phyloP scores from a whole-genome alignment of 495 filamentous ascomycete genomes.

The Aspergillus kassunensis region DNA sequence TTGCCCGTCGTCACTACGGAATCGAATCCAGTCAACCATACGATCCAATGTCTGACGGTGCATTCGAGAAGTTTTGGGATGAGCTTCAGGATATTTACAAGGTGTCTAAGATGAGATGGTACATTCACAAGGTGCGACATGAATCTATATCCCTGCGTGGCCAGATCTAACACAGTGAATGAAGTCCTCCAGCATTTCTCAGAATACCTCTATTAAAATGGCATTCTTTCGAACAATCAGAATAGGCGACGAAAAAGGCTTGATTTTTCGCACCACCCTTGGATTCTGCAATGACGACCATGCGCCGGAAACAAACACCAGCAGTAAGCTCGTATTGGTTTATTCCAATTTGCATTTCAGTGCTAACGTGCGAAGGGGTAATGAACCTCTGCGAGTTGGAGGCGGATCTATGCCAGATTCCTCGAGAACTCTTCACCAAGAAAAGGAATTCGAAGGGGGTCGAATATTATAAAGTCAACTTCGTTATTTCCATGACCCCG shows the following conservation, averaged over 20 bases:
- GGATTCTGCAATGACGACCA: conserved; percentile 9
- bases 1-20: conserved; percentile 51
- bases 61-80: not conserved
- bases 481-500: conserved; percentile 21
- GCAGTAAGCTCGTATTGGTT: too few relatives aligned
- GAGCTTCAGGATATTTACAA: too few relatives aligned
- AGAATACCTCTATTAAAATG: conserved; percentile 6
- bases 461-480: conserved; percentile 17
- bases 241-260: not conserved
- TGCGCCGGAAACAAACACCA: not conserved
- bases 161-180: conserved; percentile 2
- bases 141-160: not conserved
- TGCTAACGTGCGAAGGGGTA: conserved; percentile 10
- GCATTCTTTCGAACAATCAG: not conserved
- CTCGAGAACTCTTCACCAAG: conserved; percentile 20
- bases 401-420: conserved; percentile 23
- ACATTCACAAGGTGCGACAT: conserved; percentile 32
- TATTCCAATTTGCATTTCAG: too few relatives aligned
- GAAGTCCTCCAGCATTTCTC: conserved; percentile 6
- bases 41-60: conserved; percentile 21
- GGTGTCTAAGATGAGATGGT: conserved; percentile 38
- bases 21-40: conserved; percentile 25
- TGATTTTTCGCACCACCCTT: not conserved
- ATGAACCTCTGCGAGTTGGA: conserved; percentile 16
- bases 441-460: conserved; percentile 18